Percentiles rank a stretch among this genome's conserved stretches.
Evolutionary conservation across 2,329 filamentous ascomycete genomes (phyloP).

Genomic region (Alternaria ethzedia): DNA sequence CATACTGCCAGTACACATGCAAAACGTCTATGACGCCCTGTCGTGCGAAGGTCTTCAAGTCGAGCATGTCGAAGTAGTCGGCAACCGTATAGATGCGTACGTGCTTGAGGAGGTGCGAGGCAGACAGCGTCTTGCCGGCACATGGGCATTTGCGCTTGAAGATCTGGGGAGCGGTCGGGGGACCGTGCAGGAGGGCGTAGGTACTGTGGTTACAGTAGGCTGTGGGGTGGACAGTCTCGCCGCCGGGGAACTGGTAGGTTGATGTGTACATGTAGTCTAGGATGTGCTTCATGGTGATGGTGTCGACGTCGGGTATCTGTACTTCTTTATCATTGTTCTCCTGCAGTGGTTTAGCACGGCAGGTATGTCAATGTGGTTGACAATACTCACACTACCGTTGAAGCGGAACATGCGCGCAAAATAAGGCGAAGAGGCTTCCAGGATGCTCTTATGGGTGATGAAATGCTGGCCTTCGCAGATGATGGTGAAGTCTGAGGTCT

Average conservation of each 20-base stretch:
- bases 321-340: not conserved
- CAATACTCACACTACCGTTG: not conserved
- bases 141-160: constrained; percentile 8
- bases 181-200: not conserved
- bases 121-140: constrained; percentile 1
- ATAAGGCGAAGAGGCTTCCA: constrained; percentile 3
- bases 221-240: not conserved
- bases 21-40: constrained; percentile 4
- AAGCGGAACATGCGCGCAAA: constrained; percentile 16
- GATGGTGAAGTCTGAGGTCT: constrained; percentile 10
- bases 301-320: not conserved
- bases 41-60: constrained; percentile 2
- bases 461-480: constrained; percentile 1
- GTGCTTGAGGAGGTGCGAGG: constrained; percentile 7
- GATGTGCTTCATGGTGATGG: constrained; percentile 2
- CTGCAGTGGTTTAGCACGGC: not conserved
- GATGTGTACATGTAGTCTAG: constrained; percentile 15
- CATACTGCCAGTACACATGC: constrained; percentile 15
- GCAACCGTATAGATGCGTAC: constrained; percentile 11
- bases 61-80: constrained; percentile 8
- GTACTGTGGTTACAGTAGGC: constrained; percentile 9
- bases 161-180: not conserved
- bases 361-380: too few species aligned
- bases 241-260: constrained; percentile 4
- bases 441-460: constrained; percentile 3